Conservation (phyloP, 73 alveolate genomes). For the Paramecium pentaurelia region DNA sequence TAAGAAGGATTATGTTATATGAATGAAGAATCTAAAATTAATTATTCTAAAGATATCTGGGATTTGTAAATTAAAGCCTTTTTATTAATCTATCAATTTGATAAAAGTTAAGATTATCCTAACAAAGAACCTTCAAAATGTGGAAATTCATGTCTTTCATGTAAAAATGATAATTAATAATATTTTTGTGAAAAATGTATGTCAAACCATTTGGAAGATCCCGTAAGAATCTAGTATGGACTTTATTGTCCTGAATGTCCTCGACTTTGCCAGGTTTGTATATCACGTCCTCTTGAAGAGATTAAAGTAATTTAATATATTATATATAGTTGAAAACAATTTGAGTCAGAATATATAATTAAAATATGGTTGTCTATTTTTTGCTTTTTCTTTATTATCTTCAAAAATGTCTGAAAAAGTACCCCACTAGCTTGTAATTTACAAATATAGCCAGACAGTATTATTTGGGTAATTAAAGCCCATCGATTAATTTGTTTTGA, state of each 20-base stretch:
- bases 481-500: too few species aligned
- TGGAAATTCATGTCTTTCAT: background rate
- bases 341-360: too few species aligned
- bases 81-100: too few species aligned
- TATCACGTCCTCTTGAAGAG: background rate
- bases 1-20: background rate
- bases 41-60: background rate
- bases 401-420: too few species aligned
- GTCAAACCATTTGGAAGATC: background rate
- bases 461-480: too few species aligned
- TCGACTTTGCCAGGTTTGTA: background rate
- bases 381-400: too few species aligned
- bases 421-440: too few species aligned
- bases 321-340: too few species aligned
- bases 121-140: background rate
- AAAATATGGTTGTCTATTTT: too few species aligned
- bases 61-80: background rate
- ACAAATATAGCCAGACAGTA: too few species aligned
- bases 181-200: background rate
- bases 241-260: background rate
- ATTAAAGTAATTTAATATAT: background rate
- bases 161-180: background rate
- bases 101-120: too few species aligned
- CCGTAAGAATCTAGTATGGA: background rate
- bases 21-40: background rate